Conservation (phyloP, 441 rosid species). For the Syzygium malaccense region DNA sequence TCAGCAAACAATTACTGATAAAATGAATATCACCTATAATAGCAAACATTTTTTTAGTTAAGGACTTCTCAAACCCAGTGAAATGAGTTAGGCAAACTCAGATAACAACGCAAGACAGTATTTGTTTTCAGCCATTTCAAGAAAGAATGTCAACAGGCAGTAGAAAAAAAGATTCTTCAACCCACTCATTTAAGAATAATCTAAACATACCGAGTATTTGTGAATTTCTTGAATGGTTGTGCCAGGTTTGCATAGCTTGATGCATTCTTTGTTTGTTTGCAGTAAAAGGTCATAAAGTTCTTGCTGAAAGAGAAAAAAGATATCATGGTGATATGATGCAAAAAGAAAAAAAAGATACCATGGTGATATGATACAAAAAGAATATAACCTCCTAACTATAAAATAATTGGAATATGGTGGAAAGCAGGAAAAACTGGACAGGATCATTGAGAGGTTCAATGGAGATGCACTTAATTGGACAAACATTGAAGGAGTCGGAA, state of each 20-base stretch:
- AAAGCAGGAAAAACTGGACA: neutral
- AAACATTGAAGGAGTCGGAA: neutral
- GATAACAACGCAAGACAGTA: neutral
- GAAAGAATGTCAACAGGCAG: neutral
- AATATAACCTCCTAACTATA: neutral
- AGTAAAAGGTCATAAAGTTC: slow-evolving; percentile 86
- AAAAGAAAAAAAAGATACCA: neutral
- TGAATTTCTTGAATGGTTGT: slow-evolving; percentile 64
- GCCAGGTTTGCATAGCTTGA: slow-evolving; percentile 81
- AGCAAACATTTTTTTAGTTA: neutral
- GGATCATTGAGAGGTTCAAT: neutral
- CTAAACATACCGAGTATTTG: slow-evolving; percentile 51
- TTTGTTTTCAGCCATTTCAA: neutral
- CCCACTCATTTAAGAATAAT: neutral
- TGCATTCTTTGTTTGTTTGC: slow-evolving; percentile 70
- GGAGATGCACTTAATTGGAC: neutral
- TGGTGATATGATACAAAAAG: neutral
- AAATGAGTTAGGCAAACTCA: neutral
- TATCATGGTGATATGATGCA: neutral
- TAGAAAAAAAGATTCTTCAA: neutral
- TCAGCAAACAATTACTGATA: neutral
- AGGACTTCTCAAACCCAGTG: neutral
- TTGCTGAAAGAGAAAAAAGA: slow-evolving; percentile 32
- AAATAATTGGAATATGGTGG: neutral
- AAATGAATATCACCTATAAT: neutral